A percentile compares a stretch with the other conserved stretches of the same genome.
These are phyloP conservation scores for Drechmeria coniospora DNA, from an alignment of 2,329 filamentous ascomycete species.

Conservation along the genomic window DNA sequence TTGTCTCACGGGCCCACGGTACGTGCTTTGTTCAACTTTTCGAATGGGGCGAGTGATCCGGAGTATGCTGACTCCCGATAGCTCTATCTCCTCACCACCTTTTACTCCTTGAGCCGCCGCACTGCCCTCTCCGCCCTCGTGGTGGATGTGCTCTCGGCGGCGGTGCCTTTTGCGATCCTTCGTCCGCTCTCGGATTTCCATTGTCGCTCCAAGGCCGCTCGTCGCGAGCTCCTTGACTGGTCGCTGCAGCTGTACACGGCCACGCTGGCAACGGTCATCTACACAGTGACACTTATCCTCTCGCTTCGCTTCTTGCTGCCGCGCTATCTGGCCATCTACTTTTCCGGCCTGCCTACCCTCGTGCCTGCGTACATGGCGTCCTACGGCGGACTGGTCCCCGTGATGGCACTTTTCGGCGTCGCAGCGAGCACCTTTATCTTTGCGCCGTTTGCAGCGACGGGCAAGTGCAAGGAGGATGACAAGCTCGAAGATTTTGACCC, in stretches of 20 bases:
- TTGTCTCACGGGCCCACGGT: conserved; percentile 62
- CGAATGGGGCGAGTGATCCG: not conserved
- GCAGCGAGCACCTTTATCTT: conserved; percentile 69
- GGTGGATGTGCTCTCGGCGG: conserved; percentile 54
- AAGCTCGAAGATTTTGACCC: conserved; percentile 44
- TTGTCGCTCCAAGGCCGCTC: conserved; percentile 37
- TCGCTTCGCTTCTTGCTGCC: conserved; percentile 59
- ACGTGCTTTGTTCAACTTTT: conserved; percentile 1
- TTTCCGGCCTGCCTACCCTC: conserved; percentile 55
- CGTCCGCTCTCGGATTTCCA: conserved; percentile 53
- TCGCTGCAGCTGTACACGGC: conserved; percentile 49
- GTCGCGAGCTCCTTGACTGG: conserved; percentile 51
- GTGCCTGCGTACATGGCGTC: conserved; percentile 50
- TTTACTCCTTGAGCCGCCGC: conserved; percentile 53
- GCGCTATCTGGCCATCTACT: conserved; percentile 56
- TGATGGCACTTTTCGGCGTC: conserved; percentile 43
- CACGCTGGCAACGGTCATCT: conserved; percentile 55
- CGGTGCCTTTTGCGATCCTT: conserved; percentile 60
- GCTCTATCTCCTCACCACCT: conserved; percentile 61
- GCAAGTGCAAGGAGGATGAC: conserved; percentile 31
- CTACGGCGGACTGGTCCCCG: conserved; percentile 44
- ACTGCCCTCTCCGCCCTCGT: conserved; percentile 46
- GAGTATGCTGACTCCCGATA: conserved; percentile 11
- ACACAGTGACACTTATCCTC: conserved; percentile 55
- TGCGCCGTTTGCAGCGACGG: conserved; percentile 44